Base-by-base conservation (phyloP, 2,329 filamentous ascomycete genomes). In the Ophiosphaerella korrae region DNA sequence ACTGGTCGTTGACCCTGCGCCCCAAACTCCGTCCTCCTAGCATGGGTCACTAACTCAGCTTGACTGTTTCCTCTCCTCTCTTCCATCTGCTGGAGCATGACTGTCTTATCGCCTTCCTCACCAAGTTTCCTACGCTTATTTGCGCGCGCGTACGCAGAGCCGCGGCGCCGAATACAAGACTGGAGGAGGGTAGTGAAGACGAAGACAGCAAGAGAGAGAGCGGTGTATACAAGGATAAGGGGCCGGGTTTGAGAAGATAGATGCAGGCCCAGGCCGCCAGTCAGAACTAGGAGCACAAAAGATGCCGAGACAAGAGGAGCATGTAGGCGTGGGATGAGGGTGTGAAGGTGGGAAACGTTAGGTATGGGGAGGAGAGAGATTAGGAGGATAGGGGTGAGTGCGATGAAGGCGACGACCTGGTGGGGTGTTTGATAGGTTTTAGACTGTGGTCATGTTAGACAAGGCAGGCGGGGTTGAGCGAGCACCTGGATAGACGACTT, bases 391-490 rank as follows among this genome's bases (percentile, higher is more conserved):
- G 68, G 68, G n/a, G 60, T 40, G n/a, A 73, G 50, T 81, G 92
- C 40, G 34, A 78, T 40, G 37, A 80, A 71, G 21, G 78, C 78
- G 45, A 80, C 50, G 56, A 80, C 72, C 54, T 82, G 79, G 62
- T 81, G 79, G 3, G 74, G 63, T 7, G 78, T 73, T 53, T 58
- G 71, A 70, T 75, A 79, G 48, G 62, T 46, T 50, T 74, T 75
- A 35, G 75, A 77, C 70, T 78, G 57, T 35, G 32, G 21, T 11
- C 9, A 2, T 43, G 24, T 47, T 36, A 51, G 45, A 40, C 44
- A 32, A 21, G 11, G 5, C 34, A 48, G 45, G 40, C 44, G 26
- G 24, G 11, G 5, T 18, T 24, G 13, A 35, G 21, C 8, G 3
- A 12, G 23, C 5, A n/a, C 1, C 7, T 32, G 6, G 37, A 32